phyloP scores from a whole-genome alignment of 176 grass and related monocot genomes.

The Aegilops bicornis region DNA sequence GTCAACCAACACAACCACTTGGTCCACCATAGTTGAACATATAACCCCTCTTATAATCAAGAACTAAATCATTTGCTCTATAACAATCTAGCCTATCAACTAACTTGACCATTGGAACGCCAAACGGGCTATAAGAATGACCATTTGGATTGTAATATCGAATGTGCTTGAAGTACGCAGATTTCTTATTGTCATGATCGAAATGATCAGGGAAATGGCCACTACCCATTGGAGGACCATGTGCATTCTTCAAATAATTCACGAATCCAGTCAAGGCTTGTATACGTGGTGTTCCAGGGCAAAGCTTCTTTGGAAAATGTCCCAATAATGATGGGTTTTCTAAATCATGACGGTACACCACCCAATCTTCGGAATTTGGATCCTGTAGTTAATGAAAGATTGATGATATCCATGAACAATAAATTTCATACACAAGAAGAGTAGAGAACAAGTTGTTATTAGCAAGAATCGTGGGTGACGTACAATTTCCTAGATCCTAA shows the following conservation, averaged over 20 bases:
- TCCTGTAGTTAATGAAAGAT: slow-evolving; percentile 16
- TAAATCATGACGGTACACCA: slow-evolving; percentile 36
- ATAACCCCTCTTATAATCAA: neutral
- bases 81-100: neutral
- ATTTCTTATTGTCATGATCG: neutral
- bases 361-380: slow-evolving; percentile 38
- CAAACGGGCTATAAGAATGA: neutral
- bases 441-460: neutral
- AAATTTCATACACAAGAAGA: neutral
- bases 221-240: slow-evolving; percentile 45
- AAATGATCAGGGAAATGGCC: slow-evolving; percentile 29
- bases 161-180: slow-evolving; percentile 34
- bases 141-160: neutral
- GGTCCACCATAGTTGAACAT: slow-evolving; percentile 26
- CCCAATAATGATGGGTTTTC: slow-evolving; percentile 13
- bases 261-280: slow-evolving; percentile 25
- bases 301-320: slow-evolving; percentile 23
- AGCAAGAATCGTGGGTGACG: neutral
- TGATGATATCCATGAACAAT: neutral
- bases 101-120: neutral
- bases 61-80: neutral
- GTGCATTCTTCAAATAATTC: neutral
- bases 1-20: slow-evolving; percentile 1
- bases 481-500: neutral
- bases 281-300: neutral